Evolutionary conservation across 1,284 basidiomycete genomes (phyloP), one percentile per base, ranked within the genome.

Genomic region (Papiliotrema nemorosa): DNA sequence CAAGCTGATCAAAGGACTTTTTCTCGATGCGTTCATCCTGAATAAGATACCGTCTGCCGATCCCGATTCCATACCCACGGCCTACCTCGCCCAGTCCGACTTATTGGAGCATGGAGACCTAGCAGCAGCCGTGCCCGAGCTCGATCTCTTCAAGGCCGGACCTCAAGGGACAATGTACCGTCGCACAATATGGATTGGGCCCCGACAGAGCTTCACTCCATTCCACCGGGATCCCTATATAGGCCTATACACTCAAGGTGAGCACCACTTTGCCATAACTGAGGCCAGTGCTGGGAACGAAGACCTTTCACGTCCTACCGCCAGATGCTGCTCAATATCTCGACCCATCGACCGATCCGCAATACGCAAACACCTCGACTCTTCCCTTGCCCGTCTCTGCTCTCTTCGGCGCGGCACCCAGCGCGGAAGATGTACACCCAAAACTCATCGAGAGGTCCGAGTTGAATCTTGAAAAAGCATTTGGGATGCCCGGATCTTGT

Each of bases 151-250:
- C 49, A 34, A 44, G 10, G 10, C 43, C 2, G 68, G 63, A 0
- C 58, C 56, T 2, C 46, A 53, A 20, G 55, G 57, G 5, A 62
- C 63, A 29, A 26, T 69, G 9, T 72, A 67, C 49, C 35, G 62
- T 13, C 59, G 71, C 37, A 69, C 67, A 25, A 55, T 73, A 24
- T 72, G 69, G 69, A 62, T 73, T 31, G 71, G 71, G 7, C 70
- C 69, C 3, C 34, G 35, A 18, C 58, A 58, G 5, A 64, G 58
- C 36, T 73, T 66, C 37, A 73, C 70, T 13, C 70, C 69, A 10
- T 72, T 71, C 44, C 70, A 73, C 52, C 52, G 58, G 42, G 70
- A 73, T 50, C 70, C 69, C 3, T 72, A 73, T 40, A 49, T 63
- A 2, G 69, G 69, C 5, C 54, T 73, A n/a, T 73, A 69, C 49